Percentiles rank a stretch among this genome's conserved stretches.
These are phyloP conservation scores for Mortierella sp. DNA, from an alignment of 371 early-diverging fungal species.

Conservation along the genomic window DNA sequence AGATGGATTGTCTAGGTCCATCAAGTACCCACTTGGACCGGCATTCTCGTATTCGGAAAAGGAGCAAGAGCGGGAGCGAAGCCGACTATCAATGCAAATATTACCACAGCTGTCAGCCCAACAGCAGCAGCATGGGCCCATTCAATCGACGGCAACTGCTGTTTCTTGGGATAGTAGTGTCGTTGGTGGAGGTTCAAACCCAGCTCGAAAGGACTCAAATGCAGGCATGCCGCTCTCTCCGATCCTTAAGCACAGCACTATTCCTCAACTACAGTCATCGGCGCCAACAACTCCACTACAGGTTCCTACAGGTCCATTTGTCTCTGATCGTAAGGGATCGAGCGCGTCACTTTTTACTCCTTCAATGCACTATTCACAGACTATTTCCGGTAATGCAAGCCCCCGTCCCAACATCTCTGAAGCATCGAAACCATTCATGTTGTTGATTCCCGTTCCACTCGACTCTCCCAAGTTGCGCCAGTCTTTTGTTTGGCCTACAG, in stretches of 20 bases:
- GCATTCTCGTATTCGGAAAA: constrained; percentile 45
- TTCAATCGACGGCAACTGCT: neutral
- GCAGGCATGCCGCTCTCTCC: constrained; percentile 1
- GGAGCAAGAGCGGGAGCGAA: constrained; percentile 27
- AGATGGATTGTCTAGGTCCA: constrained; percentile 10
- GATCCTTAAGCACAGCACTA: constrained; percentile 4
- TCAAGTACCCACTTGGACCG: constrained; percentile 34
- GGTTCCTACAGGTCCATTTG: neutral
- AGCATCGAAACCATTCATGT: constrained; percentile 29
- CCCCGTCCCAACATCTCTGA: neutral
- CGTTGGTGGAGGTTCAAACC: neutral
- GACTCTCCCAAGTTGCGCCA: constrained; percentile 48
- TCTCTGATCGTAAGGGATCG: constrained; percentile 10
- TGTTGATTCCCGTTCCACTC: constrained; percentile 36
- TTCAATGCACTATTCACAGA: neutral
- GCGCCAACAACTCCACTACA: constrained; percentile 9
- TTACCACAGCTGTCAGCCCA: neutral
- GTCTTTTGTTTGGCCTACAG: constrained; percentile 36
- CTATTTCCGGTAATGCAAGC: neutral
- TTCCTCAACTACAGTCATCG: neutral
- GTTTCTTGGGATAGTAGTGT: constrained; percentile 20
- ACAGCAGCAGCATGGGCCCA: neutral
- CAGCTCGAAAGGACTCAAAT: constrained; percentile 6
- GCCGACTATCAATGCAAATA: constrained; percentile 18
- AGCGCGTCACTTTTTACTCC: constrained; percentile 8